Conservation (phyloP, 805 yeast species). For the Priceomyces melissophilus region DNA sequence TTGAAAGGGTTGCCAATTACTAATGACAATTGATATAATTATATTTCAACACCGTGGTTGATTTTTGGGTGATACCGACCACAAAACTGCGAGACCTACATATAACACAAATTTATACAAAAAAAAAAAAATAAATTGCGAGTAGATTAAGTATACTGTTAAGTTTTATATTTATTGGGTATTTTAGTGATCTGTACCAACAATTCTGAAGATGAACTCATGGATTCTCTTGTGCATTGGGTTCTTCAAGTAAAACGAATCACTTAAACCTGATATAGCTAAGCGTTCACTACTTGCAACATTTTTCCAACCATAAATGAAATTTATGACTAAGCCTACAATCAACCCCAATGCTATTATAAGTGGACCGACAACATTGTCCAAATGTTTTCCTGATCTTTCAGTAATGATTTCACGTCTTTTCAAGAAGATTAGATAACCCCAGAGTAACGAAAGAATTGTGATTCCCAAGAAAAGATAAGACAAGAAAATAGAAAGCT, state of each 20-base stretch:
- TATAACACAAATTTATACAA: conserved; percentile 1
- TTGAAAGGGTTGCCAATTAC: background rate
- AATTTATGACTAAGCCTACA: conserved; percentile 66
- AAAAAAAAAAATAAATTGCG: background rate
- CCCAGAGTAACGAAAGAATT: conserved; percentile 84
- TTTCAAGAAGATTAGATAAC: conserved; percentile 68
- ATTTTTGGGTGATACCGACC: conserved; percentile 1
- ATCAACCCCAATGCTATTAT: conserved; percentile 69
- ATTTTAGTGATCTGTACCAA: conserved; percentile 10
- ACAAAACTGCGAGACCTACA: background rate
- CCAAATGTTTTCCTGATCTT: conserved; percentile 84
- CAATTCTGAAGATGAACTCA: conserved; percentile 28
- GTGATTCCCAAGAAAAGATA: conserved; percentile 79
- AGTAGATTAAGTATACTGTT: background rate
- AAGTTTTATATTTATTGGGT: background rate
- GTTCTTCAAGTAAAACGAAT: conserved; percentile 27
- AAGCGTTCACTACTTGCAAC: conserved; percentile 10
- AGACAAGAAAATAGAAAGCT: conserved; percentile 66
- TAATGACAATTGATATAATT: background rate
- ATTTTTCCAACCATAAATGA: conserved; percentile 54
- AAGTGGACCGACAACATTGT: conserved; percentile 86
- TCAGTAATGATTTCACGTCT: conserved; percentile 71
- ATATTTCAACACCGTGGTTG: conserved; percentile 7
- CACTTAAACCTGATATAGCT: conserved; percentile 20
- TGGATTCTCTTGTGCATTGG: conserved; percentile 34